Percentiles rank a stretch among this genome's conserved stretches.
These are phyloP conservation scores for Ogataea chonburiensis DNA, from an alignment of 805 yeast species.

Conservation along the genomic window DNA sequence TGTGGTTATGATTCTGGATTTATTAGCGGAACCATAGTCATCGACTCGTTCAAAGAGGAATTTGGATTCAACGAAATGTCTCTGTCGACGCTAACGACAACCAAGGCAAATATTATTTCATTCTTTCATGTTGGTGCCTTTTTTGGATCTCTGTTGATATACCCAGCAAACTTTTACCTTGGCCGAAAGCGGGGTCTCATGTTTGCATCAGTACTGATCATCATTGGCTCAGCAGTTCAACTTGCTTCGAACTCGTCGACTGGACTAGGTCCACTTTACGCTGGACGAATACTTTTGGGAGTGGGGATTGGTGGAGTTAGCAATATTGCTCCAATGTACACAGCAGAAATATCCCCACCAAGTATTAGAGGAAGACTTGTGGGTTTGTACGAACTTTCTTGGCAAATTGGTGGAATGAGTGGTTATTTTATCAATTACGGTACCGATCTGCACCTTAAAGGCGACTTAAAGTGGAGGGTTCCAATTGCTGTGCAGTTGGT, in stretches of 20 bases:
- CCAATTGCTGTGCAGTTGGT: conserved; percentile 50
- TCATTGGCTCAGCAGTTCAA: conserved; percentile 13
- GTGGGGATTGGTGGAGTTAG: conserved; percentile 67
- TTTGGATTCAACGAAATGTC: conserved; percentile 7
- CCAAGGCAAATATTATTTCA: conserved; percentile 13
- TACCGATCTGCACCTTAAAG: conserved; percentile 20
- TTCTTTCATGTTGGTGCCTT: conserved; percentile 15
- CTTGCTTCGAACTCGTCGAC: conserved; percentile 8
- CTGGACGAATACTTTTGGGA: conserved; percentile 65
- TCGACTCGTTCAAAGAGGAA: conserved; percentile 10
- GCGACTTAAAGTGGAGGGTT: conserved; percentile 38
- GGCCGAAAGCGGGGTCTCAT: conserved; percentile 9
- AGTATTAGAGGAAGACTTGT: conserved; percentile 58
- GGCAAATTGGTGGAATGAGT: conserved; percentile 33
- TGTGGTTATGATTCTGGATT: conserved; percentile 16
- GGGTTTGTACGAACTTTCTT: conserved; percentile 53
- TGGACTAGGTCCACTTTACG: conserved; percentile 27
- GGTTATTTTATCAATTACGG: conserved; percentile 37
- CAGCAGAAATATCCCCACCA: conserved; percentile 66
- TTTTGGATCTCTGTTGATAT: conserved; percentile 10
- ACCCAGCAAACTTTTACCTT: conserved; percentile 9
- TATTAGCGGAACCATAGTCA: conserved; percentile 13
- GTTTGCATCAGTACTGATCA: conserved; percentile 5
- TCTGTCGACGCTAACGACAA: conserved; percentile 3
- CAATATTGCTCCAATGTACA: conserved; percentile 69